Conservation (phyloP, 495 filamentous ascomycete species). For the Penicillium bovifimosum region DNA sequence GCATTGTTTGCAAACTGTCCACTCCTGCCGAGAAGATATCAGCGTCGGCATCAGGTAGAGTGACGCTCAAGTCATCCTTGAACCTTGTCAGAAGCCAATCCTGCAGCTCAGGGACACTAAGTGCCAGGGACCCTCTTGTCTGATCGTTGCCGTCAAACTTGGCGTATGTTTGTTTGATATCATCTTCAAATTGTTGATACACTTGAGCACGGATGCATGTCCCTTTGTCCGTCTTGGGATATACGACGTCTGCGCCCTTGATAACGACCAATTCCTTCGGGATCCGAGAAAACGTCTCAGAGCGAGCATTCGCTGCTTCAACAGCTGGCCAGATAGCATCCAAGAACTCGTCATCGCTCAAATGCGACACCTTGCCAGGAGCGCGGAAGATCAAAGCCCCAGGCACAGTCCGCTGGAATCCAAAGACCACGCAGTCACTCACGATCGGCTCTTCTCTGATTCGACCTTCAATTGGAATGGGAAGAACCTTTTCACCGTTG, state of each 20-base stretch:
- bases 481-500: slow-evolving; percentile 67
- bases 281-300: slow-evolving; percentile 49
- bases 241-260: slow-evolving; percentile 39
- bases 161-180: slow-evolving; percentile 46
- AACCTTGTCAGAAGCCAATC: slow-evolving; percentile 24
- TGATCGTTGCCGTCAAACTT: slow-evolving; percentile 20
- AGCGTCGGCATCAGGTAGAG: slow-evolving; percentile 24
- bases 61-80: slow-evolving; percentile 19
- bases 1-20: slow-evolving; percentile 50
- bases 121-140: slow-evolving; percentile 15
- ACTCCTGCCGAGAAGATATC: slow-evolving; percentile 53
- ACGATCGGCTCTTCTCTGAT: slow-evolving; percentile 32
- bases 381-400: slow-evolving; percentile 46
- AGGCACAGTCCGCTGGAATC: slow-evolving; percentile 31
- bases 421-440: slow-evolving; percentile 38
- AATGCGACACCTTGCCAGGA: slow-evolving; percentile 24
- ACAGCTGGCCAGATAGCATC: slow-evolving; percentile 50
- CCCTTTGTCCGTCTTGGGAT: slow-evolving; percentile 52
- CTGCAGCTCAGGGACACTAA: slow-evolving; percentile 21
- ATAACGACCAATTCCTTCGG: slow-evolving; percentile 48
- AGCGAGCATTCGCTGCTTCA: slow-evolving; percentile 40
- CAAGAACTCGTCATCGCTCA: slow-evolving; percentile 42
- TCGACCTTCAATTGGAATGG: slow-evolving; percentile 53
- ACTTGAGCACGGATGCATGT: slow-evolving; percentile 51
- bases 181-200: slow-evolving; percentile 43